phyloP scores from a whole-genome alignment of 164 flowering plant species.

The Brasenia schreberi region DNA sequence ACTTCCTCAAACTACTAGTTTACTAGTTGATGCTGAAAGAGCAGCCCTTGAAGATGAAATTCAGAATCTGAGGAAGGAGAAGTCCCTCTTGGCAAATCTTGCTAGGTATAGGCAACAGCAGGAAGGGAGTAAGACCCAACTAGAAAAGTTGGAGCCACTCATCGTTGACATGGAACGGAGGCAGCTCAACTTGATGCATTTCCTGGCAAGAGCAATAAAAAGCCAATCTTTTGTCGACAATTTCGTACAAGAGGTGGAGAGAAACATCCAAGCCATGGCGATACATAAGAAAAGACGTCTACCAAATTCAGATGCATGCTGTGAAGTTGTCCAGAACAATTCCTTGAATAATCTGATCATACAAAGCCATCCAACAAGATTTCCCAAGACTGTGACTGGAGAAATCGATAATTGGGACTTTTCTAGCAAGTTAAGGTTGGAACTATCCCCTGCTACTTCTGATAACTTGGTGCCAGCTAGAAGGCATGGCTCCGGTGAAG shows the following conservation, averaged over 20 bases:
- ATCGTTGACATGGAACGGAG: constrained; percentile 53
- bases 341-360: constrained; percentile 24
- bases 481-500: constrained; percentile 76
- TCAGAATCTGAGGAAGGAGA: constrained; percentile 56
- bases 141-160: constrained; percentile 39
- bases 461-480: constrained; percentile 64
- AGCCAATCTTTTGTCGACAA: constrained; percentile 54
- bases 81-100: constrained; percentile 35
- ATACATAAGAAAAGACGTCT: constrained; percentile 68
- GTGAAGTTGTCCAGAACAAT: constrained; percentile 31
- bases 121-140: constrained; percentile 35
- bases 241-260: constrained; percentile 44
- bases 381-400: constrained; percentile 25
- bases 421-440: constrained; percentile 55
- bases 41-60: constrained; percentile 77
- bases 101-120: constrained; percentile 36
- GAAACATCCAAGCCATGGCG: constrained; percentile 48
- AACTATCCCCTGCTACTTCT: constrained; percentile 73
- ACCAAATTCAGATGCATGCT: constrained; percentile 30
- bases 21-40: constrained; percentile 61
- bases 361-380: constrained; percentile 16
- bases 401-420: constrained; percentile 46
- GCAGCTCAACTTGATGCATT: constrained; percentile 44
- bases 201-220: constrained; percentile 43
- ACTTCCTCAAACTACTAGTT: constrained; percentile 17